phyloP scores from a whole-genome alignment of 805 yeast genomes.

The Isabelozyma rhagii region DNA sequence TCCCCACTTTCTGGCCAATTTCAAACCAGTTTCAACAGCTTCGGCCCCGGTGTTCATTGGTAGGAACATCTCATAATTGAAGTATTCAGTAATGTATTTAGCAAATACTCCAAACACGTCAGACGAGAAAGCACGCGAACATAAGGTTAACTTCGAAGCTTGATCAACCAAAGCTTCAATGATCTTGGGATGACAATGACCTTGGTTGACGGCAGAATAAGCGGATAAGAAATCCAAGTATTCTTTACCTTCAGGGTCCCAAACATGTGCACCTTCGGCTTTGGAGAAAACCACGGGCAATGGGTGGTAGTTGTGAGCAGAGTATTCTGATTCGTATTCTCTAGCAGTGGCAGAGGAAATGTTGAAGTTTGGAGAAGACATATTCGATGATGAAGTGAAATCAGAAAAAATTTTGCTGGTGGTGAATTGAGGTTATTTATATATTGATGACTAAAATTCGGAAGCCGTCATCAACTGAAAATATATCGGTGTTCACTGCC shows the following conservation, averaged over 20 bases:
- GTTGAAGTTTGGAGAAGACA: slow-evolving; percentile 34
- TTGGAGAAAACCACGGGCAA: slow-evolving; percentile 88
- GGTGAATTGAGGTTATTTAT: neutral
- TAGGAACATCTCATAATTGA: slow-evolving; percentile 86
- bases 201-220: slow-evolving; percentile 96
- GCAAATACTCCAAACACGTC: slow-evolving; percentile 86
- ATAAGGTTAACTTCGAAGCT: slow-evolving; percentile 77
- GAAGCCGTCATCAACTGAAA: neutral
- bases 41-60: slow-evolving; percentile 99
- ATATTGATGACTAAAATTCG: neutral
- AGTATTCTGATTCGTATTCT: slow-evolving; percentile 70
- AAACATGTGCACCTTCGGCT: slow-evolving; percentile 88
- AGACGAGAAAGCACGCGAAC: slow-evolving; percentile 89
- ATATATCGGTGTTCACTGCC: slow-evolving; percentile 14
- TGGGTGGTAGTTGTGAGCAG: slow-evolving; percentile 97
- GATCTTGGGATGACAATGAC: slow-evolving; percentile 95
- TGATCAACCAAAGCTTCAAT: slow-evolving; percentile 82
- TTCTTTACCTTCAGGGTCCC: slow-evolving; percentile 98
- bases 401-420: neutral
- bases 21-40: slow-evolving; percentile 94
- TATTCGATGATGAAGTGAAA: slow-evolving; percentile 3
- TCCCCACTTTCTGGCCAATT: slow-evolving; percentile 97
- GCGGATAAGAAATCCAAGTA: slow-evolving; percentile 92
- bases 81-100: slow-evolving; percentile 82
- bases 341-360: slow-evolving; percentile 65